Conservation (phyloP, 352 stramenopile genomes). For the Pythium myriotylum region DNA sequence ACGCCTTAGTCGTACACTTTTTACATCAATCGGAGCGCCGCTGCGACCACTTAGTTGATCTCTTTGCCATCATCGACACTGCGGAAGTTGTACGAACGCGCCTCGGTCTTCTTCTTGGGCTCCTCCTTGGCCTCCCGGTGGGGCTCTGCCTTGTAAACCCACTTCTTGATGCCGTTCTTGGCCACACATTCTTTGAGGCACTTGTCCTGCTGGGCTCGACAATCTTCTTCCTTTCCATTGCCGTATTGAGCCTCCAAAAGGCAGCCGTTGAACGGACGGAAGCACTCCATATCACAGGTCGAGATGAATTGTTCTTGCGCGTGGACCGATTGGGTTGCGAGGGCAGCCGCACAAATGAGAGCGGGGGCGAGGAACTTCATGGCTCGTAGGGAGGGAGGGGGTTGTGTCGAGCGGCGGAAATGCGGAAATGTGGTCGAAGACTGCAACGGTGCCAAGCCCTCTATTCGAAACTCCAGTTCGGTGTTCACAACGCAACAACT, state of each 20-base stretch:
- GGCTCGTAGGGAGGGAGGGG: not conserved
- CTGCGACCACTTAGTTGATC: no score
- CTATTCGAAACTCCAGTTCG: no score
- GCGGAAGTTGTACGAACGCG: no score
- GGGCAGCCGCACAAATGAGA: not conserved
- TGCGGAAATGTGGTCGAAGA: no score
- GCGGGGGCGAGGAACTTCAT: slow-evolving; percentile 1
- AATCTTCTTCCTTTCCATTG: not conserved
- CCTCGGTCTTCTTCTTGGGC: no score
- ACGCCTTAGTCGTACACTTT: no score
- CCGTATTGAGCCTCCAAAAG: not conserved
- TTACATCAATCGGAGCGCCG: no score
- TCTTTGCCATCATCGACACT: no score
- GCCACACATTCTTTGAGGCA: not conserved
- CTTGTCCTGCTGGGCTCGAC: not conserved
- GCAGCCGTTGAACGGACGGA: not conserved
- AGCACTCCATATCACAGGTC: not conserved
- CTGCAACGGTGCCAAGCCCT: no score
- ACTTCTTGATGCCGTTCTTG: not conserved
- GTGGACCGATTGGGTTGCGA: not conserved
- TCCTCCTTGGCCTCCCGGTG: no score
- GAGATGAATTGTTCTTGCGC: not conserved
- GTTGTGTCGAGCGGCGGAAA: not conserved
- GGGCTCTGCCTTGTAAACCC: no score
- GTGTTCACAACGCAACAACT: no score